Percentiles rank a stretch among this genome's conserved stretches.
Conservation (phyloP, 345 rosid genomes). For the Luvunga scandens region DNA sequence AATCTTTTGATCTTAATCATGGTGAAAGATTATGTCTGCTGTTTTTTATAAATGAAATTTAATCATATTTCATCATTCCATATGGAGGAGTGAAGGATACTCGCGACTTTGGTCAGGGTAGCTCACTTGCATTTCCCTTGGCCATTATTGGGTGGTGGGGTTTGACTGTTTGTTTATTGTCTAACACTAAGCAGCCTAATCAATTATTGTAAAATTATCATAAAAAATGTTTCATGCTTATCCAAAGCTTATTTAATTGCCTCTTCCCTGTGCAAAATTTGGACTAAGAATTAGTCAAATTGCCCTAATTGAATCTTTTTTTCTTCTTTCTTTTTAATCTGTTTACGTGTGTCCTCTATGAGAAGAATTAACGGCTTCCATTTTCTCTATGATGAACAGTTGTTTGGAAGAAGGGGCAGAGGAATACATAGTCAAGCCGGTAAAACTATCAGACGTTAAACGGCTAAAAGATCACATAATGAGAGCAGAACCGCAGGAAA, state of each 20-base stretch:
- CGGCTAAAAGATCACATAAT: constrained; percentile 57
- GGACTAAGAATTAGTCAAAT: background rate
- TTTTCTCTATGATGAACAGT: constrained; percentile 25
- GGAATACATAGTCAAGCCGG: constrained; percentile 79
- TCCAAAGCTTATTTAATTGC: too few relatives aligned
- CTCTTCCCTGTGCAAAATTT: background rate
- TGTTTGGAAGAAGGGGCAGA: constrained; percentile 97
- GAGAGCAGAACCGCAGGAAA: constrained; percentile 39
- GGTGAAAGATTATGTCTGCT: background rate
- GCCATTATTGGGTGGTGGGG: background rate
- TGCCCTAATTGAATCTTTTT: background rate
- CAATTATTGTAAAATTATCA: background rate
- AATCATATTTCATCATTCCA: background rate
- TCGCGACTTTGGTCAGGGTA: background rate
- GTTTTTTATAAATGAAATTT: background rate
- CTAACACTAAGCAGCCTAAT: background rate
- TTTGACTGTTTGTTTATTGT: background rate
- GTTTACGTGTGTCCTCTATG: too few relatives aligned
- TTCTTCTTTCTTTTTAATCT: background rate
- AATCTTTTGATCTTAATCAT: background rate
- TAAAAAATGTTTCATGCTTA: too few relatives aligned
- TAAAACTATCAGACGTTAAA: constrained; percentile 69
- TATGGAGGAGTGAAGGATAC: background rate
- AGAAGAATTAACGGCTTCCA: background rate
- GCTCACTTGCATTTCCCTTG: background rate